Evolutionary conservation across 1,139 yeast species (phyloP), one percentile per base, ranked within the genome.

Genomic region (Suhomyces terraborum): DNA sequence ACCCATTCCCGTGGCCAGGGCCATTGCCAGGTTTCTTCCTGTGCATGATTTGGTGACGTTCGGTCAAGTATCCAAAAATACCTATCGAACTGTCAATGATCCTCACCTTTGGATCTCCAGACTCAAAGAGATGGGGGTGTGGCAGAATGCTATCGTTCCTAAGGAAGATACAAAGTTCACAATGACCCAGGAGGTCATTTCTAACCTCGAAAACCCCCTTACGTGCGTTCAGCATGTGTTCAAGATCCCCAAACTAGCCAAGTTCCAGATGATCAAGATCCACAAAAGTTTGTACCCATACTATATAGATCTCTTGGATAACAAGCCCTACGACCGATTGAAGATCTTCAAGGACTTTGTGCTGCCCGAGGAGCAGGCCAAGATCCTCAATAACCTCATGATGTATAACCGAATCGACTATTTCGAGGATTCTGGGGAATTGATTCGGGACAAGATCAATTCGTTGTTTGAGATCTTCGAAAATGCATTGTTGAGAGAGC

Each of bases 381-480:
- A 59, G 41, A 58, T 78, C 24, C 54, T 78, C 27, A 58, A 61
- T 8, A 64, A 76, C 37, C 66, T 73, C 40, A 57, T 71, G 41
- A 56, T 52, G 22, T 74, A 64, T 52, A 70, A 73, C 38, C 55
- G 50, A 34, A 61, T 71, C 12, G 81, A 69, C 61, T 55, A 61
- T 51, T 52, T 56, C 36, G 67, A 62, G 38, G 61, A 64, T 43
- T 50, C 69, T 3, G 57, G 69, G 38, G 55, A 59, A 18, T 56
- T 62, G 6, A 70, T 70, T 18, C 55, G 69, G 24, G 79, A 74
- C 37, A 75, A 79, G 49, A 62, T 84, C 37, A 72, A 71, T 27
- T 70, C 84, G 1, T 69, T 83, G n/a, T 63, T 81, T 35, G 94
- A 85, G 54, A 69, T 86, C 27, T 87, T 88, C 56, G 85, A 85